A percentile compares a stretch with the other conserved stretches of the same genome.
These are phyloP conservation scores for Begonia peltatifolia DNA, from an alignment of 306 rosid genomes.

Conservation along the genomic window DNA sequence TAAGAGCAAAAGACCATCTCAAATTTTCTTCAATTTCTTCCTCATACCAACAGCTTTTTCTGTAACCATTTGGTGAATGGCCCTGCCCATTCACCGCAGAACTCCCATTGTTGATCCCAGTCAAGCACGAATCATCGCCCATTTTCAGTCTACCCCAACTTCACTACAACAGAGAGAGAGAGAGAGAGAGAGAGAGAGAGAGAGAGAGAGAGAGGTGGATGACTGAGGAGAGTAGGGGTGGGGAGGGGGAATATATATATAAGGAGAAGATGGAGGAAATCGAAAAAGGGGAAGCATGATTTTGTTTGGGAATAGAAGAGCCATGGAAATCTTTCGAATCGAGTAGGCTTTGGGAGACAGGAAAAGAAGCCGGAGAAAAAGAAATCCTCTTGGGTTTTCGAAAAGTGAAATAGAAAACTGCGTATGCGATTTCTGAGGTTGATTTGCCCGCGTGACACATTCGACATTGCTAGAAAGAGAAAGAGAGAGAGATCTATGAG, in stretches of 20 bases:
- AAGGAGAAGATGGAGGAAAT: conserved; percentile 24
- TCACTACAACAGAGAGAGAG: not conserved
- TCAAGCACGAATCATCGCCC: conserved; percentile 62
- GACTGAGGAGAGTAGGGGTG: conserved; percentile 11
- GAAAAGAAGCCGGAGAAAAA: conserved; percentile 13
- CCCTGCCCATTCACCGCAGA: conserved; percentile 36
- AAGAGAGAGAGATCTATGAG: not conserved
- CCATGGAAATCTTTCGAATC: conserved; percentile 15
- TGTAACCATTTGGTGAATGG: conserved; percentile 58
- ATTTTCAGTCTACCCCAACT: conserved; percentile 17
- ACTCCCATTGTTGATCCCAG: conserved; percentile 39
- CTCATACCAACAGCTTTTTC: conserved; percentile 97
- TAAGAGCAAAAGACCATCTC: conserved; percentile 96
- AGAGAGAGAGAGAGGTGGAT: not conserved
- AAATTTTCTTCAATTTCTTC: conserved; percentile 91
- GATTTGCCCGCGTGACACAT: conserved; percentile 21
- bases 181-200: not conserved
- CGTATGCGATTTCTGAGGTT: conserved; percentile 20
- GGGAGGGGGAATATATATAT: conserved; percentile 8
- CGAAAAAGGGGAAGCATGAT: conserved; percentile 23
- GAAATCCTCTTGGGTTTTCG: conserved; percentile 43
- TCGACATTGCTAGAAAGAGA: not conserved
- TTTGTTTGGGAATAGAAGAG: conserved; percentile 13
- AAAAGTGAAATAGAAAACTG: conserved; percentile 17
- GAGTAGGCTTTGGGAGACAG: conserved; percentile 15